Evolutionary conservation across 2,329 filamentous ascomycete species (phyloP).

Genomic region (Alternaria hordeiaustralica): DNA sequence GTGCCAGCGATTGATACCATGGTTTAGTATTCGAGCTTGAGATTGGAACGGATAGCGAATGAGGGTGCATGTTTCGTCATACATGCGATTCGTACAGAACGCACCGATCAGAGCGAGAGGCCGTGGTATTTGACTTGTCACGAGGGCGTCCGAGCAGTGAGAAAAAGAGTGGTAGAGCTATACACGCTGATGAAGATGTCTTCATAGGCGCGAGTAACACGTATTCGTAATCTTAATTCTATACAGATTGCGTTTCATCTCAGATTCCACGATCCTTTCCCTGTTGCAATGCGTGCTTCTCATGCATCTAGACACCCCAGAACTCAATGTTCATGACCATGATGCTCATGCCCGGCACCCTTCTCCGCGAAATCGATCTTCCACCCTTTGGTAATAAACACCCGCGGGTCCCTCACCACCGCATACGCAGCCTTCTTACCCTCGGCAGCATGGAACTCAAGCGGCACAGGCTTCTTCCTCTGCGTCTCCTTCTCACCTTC

Average conservation of each 20-base stretch:
- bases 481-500: slow-evolving; percentile 56
- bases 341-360: slow-evolving; percentile 24
- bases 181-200: too few relatives aligned
- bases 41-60: neutral
- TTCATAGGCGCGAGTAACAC: neutral
- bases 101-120: neutral
- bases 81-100: neutral
- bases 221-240: neutral
- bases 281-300: neutral
- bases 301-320: neutral
- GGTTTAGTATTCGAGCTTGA: neutral
- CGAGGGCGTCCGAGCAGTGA: neutral
- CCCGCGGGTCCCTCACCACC: slow-evolving; percentile 67
- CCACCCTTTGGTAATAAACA: slow-evolving; percentile 69
- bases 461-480: slow-evolving; percentile 57
- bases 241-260: neutral
- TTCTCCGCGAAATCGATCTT: slow-evolving; percentile 60
- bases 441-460: slow-evolving; percentile 64
- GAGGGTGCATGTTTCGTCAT: neutral
- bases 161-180: neutral
- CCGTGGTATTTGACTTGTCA: neutral
- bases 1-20: too few relatives aligned
- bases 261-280: neutral
- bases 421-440: slow-evolving; percentile 67
- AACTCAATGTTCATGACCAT: slow-evolving; percentile 31